Evolutionary conservation across 345 rosid species (phyloP), one percentile per base, ranked within the genome.

Genomic region (Clarkia xantiana): DNA sequence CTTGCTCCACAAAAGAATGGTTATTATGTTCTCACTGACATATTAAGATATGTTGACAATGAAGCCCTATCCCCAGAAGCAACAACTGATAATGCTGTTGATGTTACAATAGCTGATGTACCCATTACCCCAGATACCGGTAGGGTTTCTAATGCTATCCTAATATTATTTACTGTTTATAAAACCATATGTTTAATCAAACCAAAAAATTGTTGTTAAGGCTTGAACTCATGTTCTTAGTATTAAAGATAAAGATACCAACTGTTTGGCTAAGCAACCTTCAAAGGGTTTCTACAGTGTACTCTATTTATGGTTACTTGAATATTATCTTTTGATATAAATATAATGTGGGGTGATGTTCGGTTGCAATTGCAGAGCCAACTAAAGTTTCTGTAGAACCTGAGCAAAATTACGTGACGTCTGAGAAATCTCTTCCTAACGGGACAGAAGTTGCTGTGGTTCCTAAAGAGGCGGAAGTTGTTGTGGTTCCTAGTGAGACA

Each of bases 1-100:
- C 74, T 87, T 40, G 91, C 84, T 13, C 83, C 85, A 4, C 78
- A 74, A 53, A 62, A 75, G 19, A 55, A 52, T 47, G 77, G 88
- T 22, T 87, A 70, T 70, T 87, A 65, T 66, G 94, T 87, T 53
- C 66, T 74, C 12, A 84, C 77, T 48, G 96, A 87, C 68, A 64
- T 75, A 17, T 74, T 87, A 49, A 79, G 88, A 66, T 81, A 63
- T 12, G 62, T 77, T 47, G 73, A 76, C 40, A 76, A 65, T 11
- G 58, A 64, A 61, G 71, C 43, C 42, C n/a, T 52, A 1, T 16
- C 29, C 15, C 12, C 60, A 15, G 45, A 51, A 39, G 52, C 50
- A 52, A 60, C 41, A 12, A 55, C 18, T 53, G 76, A 50, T 47
- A 71, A 40, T 4, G 67, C 48, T 40, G 38, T 38, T 34, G 25